A percentile compares a stretch with the other conserved stretches of the same genome.
phyloP scores from a whole-genome alignment of 805 yeast species.

The Sugiyamaella marilandica region DNA sequence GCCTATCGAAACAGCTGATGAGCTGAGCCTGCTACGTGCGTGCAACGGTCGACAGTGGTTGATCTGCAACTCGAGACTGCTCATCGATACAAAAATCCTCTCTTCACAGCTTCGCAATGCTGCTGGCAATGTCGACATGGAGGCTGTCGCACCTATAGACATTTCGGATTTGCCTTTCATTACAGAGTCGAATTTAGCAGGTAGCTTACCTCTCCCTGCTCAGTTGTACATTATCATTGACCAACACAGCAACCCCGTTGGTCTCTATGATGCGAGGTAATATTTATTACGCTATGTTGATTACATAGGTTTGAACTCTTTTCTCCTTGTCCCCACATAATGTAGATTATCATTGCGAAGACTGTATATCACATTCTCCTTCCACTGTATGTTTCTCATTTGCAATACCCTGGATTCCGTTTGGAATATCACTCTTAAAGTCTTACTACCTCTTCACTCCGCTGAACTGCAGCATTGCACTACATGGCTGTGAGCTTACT shows the following conservation, averaged over 20 bases:
- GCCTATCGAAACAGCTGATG: constrained; percentile 16
- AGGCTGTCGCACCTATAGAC: not conserved
- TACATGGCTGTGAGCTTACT: too few relatives aligned
- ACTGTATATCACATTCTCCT: too few relatives aligned
- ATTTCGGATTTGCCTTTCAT: not conserved
- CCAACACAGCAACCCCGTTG: not conserved
- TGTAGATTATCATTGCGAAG: too few relatives aligned
- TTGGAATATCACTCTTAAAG: too few relatives aligned
- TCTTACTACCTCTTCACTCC: too few relatives aligned
- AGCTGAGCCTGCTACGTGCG: constrained; percentile 23
- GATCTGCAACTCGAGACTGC: constrained; percentile 2
- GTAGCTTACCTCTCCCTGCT: not conserved
- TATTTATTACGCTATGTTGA: not conserved
- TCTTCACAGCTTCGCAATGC: not conserved
- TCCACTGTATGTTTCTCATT: too few relatives aligned
- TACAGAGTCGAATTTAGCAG: not conserved
- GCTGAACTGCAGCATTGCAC: too few relatives aligned
- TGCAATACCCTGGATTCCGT: too few relatives aligned
- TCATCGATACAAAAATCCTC: not conserved
- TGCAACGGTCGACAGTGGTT: constrained; percentile 15
- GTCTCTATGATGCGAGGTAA: constrained; percentile 1
- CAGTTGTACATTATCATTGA: not conserved
- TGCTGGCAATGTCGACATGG: not conserved
- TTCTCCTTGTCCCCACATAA: too few relatives aligned
- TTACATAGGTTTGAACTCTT: too few relatives aligned